Conservation (phyloP, 768 basidiomycete species). For the Termitomyces sp. region DNA sequence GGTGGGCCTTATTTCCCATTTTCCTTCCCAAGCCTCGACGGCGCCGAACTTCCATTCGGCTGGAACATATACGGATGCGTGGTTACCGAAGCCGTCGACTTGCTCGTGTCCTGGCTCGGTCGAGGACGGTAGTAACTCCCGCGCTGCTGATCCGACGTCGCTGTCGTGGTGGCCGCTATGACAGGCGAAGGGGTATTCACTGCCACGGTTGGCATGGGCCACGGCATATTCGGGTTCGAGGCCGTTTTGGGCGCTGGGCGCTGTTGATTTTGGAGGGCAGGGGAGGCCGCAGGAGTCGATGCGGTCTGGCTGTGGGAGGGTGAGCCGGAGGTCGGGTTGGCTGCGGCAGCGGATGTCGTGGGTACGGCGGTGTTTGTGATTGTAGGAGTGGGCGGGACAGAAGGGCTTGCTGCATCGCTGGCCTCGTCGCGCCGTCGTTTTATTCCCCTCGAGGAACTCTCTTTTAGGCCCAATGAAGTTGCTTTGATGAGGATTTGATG, state of each 20-base stretch:
- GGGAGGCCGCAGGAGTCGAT: constrained; percentile 49
- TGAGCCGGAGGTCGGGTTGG: constrained; percentile 29
- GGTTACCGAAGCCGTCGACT: constrained; percentile 5
- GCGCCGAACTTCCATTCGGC: constrained; percentile 30
- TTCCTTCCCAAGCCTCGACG: constrained; percentile 25
- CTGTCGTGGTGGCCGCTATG: constrained; percentile 31
- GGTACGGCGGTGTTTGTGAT: constrained; percentile 19
- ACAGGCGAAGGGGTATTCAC: constrained; percentile 56
- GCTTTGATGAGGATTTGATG: constrained; percentile 85
- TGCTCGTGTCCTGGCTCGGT: constrained; percentile 20
- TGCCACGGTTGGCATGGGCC: constrained; percentile 74
- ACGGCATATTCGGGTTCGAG: constrained; percentile 38
- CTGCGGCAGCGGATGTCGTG: constrained; percentile 8
- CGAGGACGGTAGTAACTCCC: constrained; percentile 56
- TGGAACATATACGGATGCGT: constrained; percentile 45
- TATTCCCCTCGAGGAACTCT: constrained; percentile 46
- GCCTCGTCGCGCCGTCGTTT: constrained; percentile 48
- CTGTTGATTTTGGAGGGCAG: constrained; percentile 45
- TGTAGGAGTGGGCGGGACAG: constrained; percentile 28
- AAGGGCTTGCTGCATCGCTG: constrained; percentile 28
- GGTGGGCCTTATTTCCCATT: constrained; percentile 24
- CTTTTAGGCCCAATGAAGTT: constrained; percentile 73
- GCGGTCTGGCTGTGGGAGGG: constrained; percentile 36
- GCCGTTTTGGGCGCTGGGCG: constrained; percentile 23
- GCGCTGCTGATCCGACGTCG: constrained; percentile 37